phyloP scores from a whole-genome alignment of 1,284 basidiomycete genomes.

The Cryptococcus hybrid region DNA sequence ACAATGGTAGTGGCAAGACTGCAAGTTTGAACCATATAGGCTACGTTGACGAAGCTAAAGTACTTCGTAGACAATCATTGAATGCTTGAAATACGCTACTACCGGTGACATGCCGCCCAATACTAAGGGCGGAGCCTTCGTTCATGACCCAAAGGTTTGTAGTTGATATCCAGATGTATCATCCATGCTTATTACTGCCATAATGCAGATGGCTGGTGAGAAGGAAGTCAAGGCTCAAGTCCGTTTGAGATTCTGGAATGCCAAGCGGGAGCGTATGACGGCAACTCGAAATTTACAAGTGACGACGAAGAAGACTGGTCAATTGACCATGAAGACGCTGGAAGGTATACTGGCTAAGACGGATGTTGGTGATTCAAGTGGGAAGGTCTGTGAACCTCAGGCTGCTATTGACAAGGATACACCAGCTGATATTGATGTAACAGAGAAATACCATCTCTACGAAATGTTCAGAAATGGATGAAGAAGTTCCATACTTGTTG shows the following conservation, averaged over 20 bases:
- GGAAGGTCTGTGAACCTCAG: constrained; percentile 60
- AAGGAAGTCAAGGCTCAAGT: constrained; percentile 99
- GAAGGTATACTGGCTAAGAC: constrained; percentile 83
- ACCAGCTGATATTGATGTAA: constrained; percentile 3
- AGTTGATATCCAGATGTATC: background rate
- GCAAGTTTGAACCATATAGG: constrained; percentile 34
- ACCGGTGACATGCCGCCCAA: constrained; percentile 98
- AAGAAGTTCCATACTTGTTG: constrained; percentile 87
- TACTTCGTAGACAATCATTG: constrained; percentile 75
- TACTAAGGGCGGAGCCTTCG: constrained; percentile 94
- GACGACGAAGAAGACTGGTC: constrained; percentile 81
- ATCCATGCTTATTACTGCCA: background rate
- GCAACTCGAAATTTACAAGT: constrained; percentile 91
- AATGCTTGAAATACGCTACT: constrained; percentile 98
- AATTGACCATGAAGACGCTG: constrained; percentile 94
- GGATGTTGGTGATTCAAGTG: constrained; percentile 65
- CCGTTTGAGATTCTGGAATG: constrained; percentile 86
- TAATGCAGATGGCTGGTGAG: constrained; percentile 80
- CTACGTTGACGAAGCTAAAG: background rate
- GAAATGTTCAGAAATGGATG: constrained; percentile 94
- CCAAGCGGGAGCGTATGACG: constrained; percentile 85
- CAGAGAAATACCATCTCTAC: constrained; percentile 88
- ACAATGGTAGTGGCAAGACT: constrained; percentile 98
- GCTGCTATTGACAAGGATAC: background rate
- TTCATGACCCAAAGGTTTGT: constrained; percentile 85